These are phyloP conservation scores for Zygoascus flipseniorum DNA, from an alignment of 805 yeast genomes.

Conservation along the genomic window DNA sequence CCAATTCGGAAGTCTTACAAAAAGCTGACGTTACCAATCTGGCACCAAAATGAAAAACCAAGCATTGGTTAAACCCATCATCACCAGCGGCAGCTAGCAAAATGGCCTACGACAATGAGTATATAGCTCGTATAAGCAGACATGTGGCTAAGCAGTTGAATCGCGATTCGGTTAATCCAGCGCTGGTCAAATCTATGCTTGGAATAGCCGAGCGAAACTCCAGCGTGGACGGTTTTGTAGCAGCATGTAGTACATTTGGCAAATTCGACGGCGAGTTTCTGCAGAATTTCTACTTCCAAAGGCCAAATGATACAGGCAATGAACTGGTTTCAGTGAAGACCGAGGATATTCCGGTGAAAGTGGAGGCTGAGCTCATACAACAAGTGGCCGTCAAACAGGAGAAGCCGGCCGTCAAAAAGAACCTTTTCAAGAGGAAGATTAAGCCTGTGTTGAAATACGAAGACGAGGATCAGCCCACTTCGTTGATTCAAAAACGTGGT, in stretches of 20 bases:
- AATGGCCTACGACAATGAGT: slow-evolving; percentile 2
- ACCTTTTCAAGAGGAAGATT: neutral
- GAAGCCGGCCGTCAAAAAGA: neutral
- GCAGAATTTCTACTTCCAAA: slow-evolving; percentile 10
- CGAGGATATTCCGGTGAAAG: neutral
- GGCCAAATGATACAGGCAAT: neutral
- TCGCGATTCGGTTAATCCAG: slow-evolving; percentile 12
- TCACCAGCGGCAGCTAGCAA: neutral
- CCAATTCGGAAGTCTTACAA: no score
- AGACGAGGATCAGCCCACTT: neutral
- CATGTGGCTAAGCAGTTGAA: slow-evolving; percentile 19
- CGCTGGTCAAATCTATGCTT: slow-evolving; percentile 15
- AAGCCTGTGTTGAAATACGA: neutral
- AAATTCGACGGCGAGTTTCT: slow-evolving; percentile 18
- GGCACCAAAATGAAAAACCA: no score
- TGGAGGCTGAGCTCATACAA: neutral
- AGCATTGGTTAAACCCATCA: no score
- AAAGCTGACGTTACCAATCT: no score
- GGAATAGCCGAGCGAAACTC: slow-evolving; percentile 12
- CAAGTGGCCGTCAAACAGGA: neutral
- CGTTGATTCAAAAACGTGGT: neutral
- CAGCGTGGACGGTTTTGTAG: slow-evolving; percentile 11
- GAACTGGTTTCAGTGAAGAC: neutral
- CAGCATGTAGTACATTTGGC: slow-evolving; percentile 21
- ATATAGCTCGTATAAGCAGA: slow-evolving; percentile 9